Conservation (phyloP, 345 rosid genomes). For the Trapa incisa region DNA sequence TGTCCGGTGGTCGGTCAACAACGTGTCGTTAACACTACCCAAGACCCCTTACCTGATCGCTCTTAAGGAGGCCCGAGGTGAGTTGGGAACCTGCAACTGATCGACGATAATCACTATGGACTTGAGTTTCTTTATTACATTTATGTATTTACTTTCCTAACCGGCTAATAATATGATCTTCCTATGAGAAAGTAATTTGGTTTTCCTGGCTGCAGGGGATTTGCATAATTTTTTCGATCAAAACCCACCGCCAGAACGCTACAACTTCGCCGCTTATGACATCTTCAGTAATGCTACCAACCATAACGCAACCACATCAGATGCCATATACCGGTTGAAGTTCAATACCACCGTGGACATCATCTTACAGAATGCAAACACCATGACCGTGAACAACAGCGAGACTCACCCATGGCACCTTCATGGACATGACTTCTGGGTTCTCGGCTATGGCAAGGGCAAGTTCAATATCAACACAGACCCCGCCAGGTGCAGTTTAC, state of each 20-base stretch:
- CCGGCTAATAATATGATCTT: too few species aligned
- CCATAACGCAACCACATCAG: slow-evolving; percentile 26
- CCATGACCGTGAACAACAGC: slow-evolving; percentile 22
- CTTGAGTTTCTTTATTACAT: too few species aligned
- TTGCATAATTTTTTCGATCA: slow-evolving; percentile 26
- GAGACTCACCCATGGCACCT: slow-evolving; percentile 87
- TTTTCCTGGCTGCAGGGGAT: slow-evolving; percentile 8
- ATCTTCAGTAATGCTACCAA: slow-evolving; percentile 4
- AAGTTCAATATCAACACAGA: slow-evolving; percentile 40
- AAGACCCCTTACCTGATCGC: slow-evolving; percentile 51
- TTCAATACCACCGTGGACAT: slow-evolving; percentile 55
- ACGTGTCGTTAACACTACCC: slow-evolving; percentile 44
- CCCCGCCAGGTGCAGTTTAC: slow-evolving; percentile 8
- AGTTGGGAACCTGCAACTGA: background rate
- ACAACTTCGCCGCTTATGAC: slow-evolving; percentile 17
- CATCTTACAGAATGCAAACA: slow-evolving; percentile 54
- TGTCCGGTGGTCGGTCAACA: slow-evolving; percentile 46
- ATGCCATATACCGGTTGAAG: slow-evolving; percentile 30
- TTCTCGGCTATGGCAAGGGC: slow-evolving; percentile 50
- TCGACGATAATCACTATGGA: too few species aligned
- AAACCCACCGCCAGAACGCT: slow-evolving; percentile 30
- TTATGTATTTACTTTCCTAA: too few species aligned
- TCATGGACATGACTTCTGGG: slow-evolving; percentile 88
- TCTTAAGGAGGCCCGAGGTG: slow-evolving; percentile 20
- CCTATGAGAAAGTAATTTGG: too few species aligned